Percentiles rank a stretch among this genome's conserved stretches.
Conservation (phyloP, 352 stramenopile species). For the Globisporangium viniferum region DNA sequence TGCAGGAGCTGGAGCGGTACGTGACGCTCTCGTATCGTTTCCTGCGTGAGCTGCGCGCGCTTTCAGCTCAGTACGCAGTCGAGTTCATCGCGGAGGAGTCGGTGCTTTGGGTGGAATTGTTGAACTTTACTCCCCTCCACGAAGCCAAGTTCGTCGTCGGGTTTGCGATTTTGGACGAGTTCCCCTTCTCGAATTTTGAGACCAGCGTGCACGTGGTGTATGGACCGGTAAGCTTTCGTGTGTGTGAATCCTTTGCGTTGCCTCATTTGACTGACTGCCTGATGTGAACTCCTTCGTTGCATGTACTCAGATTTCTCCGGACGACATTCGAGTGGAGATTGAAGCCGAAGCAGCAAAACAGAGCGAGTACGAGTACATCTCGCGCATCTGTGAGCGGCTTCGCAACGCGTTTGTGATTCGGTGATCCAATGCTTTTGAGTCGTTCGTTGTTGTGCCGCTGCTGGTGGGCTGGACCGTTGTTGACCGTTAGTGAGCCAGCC, state of each 20-base stretch:
- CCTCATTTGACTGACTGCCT: background rate
- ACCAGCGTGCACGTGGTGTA: slow-evolving; percentile 37
- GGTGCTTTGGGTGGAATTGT: slow-evolving; percentile 62
- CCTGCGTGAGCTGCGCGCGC: slow-evolving; percentile 48
- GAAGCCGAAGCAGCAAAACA: slow-evolving; percentile 32
- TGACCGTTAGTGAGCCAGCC: slow-evolving; percentile 6
- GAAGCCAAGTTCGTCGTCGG: slow-evolving; percentile 46
- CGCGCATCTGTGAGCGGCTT: slow-evolving; percentile 46
- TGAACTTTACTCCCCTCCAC: slow-evolving; percentile 44
- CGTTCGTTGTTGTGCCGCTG: slow-evolving; percentile 13
- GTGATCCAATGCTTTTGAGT: slow-evolving; percentile 18
- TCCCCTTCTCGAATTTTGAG: slow-evolving; percentile 54
- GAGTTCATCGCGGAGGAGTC: slow-evolving; percentile 38
- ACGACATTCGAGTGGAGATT: slow-evolving; percentile 46
- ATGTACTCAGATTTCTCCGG: slow-evolving; percentile 42
- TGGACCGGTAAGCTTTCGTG: slow-evolving; percentile 38
- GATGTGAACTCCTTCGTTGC: background rate
- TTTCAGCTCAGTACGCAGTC: slow-evolving; percentile 55
- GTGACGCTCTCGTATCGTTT: slow-evolving; percentile 53
- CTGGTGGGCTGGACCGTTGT: slow-evolving; percentile 2
- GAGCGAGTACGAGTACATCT: slow-evolving; percentile 48
- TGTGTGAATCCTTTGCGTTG: background rate
- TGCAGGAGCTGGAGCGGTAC: slow-evolving; percentile 50
- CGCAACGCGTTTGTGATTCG: slow-evolving; percentile 38
- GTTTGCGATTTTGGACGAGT: slow-evolving; percentile 42